phyloP scores from a whole-genome alignment of 257 asterid genomes.

The Phtheirospermum japonicum region DNA sequence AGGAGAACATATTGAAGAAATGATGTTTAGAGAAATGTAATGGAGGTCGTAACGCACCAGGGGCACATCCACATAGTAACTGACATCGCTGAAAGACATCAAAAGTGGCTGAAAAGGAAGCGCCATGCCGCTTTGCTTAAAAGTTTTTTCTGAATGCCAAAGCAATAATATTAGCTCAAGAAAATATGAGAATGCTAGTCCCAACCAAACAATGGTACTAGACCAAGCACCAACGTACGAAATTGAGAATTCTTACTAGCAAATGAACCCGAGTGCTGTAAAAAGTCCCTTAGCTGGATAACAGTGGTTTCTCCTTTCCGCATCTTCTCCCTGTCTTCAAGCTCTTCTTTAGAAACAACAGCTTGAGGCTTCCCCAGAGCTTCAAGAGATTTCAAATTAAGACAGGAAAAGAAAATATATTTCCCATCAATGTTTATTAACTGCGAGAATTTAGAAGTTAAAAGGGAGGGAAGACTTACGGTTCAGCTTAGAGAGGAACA shows the following conservation, averaged over 20 bases:
- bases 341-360: constrained; percentile 67
- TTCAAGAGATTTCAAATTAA: constrained; percentile 32
- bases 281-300: constrained; percentile 75
- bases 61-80: constrained; percentile 90
- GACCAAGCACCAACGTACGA: constrained; percentile 15
- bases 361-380: constrained; percentile 89
- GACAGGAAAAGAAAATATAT: constrained; percentile 14
- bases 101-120: constrained; percentile 89
- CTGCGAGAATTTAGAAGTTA: constrained; percentile 17
- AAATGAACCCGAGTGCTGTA: constrained; percentile 82
- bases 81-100: constrained; percentile 80
- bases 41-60: constrained; percentile 49
- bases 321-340: constrained; percentile 53
- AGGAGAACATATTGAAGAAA: constrained; percentile 8
- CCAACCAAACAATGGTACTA: neutral
- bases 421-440: constrained; percentile 17
- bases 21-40: constrained; percentile 14
- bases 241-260: constrained; percentile 53
- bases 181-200: constrained; percentile 20
- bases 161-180: constrained; percentile 9
- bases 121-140: constrained; percentile 81
- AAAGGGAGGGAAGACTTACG: constrained; percentile 53
- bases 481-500: constrained; percentile 66
- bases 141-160: constrained; percentile 64
- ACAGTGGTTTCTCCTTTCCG: constrained; percentile 64